Conservation (phyloP, 495 filamentous ascomycete species). For the Penicillium turbatum region DNA sequence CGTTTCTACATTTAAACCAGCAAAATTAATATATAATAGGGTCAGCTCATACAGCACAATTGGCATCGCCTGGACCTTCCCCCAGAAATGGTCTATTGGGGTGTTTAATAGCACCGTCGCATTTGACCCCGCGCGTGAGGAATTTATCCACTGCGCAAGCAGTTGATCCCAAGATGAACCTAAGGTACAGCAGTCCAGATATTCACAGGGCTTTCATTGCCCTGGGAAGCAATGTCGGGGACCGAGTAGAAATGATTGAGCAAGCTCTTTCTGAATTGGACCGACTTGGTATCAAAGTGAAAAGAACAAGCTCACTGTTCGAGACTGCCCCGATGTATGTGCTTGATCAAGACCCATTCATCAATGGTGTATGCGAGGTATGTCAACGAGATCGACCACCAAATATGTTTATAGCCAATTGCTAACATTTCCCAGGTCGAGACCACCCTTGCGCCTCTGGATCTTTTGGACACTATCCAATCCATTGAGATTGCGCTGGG, state of each 20-base stretch:
- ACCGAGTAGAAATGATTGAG: constrained; percentile 79
- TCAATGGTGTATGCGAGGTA: constrained; percentile 95
- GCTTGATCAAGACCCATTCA: constrained; percentile 76
- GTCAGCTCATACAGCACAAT: not conserved
- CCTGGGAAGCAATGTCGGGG: constrained; percentile 88
- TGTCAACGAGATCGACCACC: not conserved
- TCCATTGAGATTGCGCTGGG: constrained; percentile 75
- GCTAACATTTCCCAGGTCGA: constrained; percentile 57
- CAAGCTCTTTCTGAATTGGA: constrained; percentile 74
- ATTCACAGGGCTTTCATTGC: constrained; percentile 71
- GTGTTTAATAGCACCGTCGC: not conserved
- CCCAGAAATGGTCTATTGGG: constrained; percentile 9
- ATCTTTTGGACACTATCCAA: constrained; percentile 75
- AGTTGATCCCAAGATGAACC: constrained; percentile 25
- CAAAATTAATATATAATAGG: not conserved
- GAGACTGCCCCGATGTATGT: constrained; percentile 98
- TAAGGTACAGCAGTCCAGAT: constrained; percentile 10
- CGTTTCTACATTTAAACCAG: not conserved
- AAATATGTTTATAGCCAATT: not conserved
- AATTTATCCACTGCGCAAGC: constrained; percentile 23
- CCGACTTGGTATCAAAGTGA: constrained; percentile 62
- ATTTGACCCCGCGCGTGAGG: constrained; percentile 16
- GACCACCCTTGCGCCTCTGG: constrained; percentile 69
- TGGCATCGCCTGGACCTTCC: not conserved
- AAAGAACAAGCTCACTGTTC: constrained; percentile 81